These are phyloP conservation scores for Cladosporium sp. DNA, from an alignment of 2,329 filamentous ascomycete species.

Conservation along the genomic window DNA sequence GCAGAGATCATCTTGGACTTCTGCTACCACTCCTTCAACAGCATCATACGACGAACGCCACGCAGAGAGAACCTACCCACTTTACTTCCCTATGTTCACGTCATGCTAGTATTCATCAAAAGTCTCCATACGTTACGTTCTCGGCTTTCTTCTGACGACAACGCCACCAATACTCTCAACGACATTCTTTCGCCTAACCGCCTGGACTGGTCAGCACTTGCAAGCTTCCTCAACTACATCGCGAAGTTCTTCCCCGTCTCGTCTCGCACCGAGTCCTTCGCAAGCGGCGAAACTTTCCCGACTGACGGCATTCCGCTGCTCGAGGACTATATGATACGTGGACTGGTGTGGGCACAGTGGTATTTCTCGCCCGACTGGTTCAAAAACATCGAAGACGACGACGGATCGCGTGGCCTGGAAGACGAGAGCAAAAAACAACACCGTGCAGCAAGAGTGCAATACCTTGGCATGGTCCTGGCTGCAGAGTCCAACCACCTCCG, in stretches of 20 bases:
- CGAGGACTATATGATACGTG: slow-evolving; percentile 69
- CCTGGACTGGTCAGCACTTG: slow-evolving; percentile 53
- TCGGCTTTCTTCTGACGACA: slow-evolving; percentile 23
- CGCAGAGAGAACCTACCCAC: slow-evolving; percentile 50
- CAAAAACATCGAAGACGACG: slow-evolving; percentile 64
- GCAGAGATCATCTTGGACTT: slow-evolving; percentile 21
- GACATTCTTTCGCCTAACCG: background rate
- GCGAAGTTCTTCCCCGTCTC: slow-evolving; percentile 39
- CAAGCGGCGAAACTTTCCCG: slow-evolving; percentile 42
- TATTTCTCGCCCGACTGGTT: slow-evolving; percentile 66
- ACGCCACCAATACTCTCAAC: slow-evolving; percentile 33
- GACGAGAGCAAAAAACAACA: slow-evolving; percentile 57
- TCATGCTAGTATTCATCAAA: slow-evolving; percentile 62
- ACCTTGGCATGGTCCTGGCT: slow-evolving; percentile 18
- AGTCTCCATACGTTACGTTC: slow-evolving; percentile 24
- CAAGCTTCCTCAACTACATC: slow-evolving; percentile 57
- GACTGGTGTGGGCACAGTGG: slow-evolving; percentile 60
- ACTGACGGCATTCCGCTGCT: slow-evolving; percentile 59
- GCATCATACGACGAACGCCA: slow-evolving; percentile 12
- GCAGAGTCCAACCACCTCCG: slow-evolving; percentile 4
- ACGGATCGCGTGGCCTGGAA: slow-evolving; percentile 64
- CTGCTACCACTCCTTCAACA: slow-evolving; percentile 18
- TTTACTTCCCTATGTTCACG: slow-evolving; percentile 62
- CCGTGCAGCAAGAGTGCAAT: slow-evolving; percentile 28
- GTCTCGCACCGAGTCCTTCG: slow-evolving; percentile 42